Conservation (phyloP, 108 stramenopile genomes). For the Ochromonas danica region DNA sequence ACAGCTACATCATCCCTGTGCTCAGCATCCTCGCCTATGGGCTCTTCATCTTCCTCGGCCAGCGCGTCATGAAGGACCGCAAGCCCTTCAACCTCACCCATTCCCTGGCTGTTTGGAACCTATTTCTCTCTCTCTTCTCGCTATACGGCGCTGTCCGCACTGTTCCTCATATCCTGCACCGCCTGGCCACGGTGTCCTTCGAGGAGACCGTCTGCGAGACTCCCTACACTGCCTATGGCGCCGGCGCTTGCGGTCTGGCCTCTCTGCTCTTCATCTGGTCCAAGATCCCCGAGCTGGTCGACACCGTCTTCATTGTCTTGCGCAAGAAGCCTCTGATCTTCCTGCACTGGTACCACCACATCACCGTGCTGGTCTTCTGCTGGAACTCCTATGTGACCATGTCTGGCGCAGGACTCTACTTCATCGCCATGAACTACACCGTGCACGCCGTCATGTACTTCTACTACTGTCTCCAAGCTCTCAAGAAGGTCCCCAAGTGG, state of each 20-base stretch:
- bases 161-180: slow-evolving; percentile 77
- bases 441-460: slow-evolving; percentile 55
- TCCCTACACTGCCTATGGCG: slow-evolving; percentile 67
- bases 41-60: slow-evolving; percentile 41
- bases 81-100: slow-evolving; percentile 35
- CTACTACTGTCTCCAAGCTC: slow-evolving; percentile 37
- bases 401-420: slow-evolving; percentile 85
- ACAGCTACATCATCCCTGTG: slow-evolving; percentile 39
- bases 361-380: slow-evolving; percentile 92
- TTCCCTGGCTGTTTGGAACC: slow-evolving; percentile 72
- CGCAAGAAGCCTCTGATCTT: slow-evolving; percentile 91
- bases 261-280: slow-evolving; percentile 82
- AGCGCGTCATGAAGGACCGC: slow-evolving; percentile 37
- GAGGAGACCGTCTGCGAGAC: slow-evolving; percentile 62
- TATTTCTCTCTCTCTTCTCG: slow-evolving; percentile 75
- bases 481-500: slow-evolving; percentile 34
- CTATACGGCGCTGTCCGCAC: slow-evolving; percentile 79
- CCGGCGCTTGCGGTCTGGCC: slow-evolving; percentile 80
- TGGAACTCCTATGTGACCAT: slow-evolving; percentile 89
- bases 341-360: slow-evolving; percentile 98
- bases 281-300: slow-evolving; percentile 88
- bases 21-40: slow-evolving; percentile 37
- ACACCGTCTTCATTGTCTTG: slow-evolving; percentile 94
- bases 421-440: slow-evolving; percentile 71
- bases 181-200: slow-evolving; percentile 46